Evolutionary conservation across 306 rosid genomes (phyloP).

Genomic region (Lablab purpureus): DNA sequence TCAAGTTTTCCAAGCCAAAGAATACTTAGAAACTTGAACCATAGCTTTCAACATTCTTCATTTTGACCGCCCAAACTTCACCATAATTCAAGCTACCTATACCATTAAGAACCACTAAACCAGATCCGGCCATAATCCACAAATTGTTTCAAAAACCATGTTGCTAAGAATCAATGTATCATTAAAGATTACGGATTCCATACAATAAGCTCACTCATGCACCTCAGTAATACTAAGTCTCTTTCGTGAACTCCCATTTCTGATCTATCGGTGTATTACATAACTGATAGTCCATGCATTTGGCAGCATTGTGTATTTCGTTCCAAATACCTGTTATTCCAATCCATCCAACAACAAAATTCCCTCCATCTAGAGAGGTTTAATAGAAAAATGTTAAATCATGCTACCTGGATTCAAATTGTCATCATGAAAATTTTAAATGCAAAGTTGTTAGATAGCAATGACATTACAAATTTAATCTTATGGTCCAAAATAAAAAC

Average conservation of each 20-base stretch:
- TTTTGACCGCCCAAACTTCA: too few relatives aligned
- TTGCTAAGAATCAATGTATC: neutral
- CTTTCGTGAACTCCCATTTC: neutral
- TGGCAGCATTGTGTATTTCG: neutral
- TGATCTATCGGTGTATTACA: slow-evolving; percentile 13
- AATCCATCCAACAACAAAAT: neutral
- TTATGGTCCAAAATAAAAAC: neutral
- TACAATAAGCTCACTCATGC: neutral
- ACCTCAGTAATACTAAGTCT: neutral
- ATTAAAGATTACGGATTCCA: neutral
- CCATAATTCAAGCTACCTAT: too few relatives aligned
- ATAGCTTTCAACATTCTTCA: too few relatives aligned
- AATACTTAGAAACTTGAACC: too few relatives aligned
- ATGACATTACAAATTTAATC: neutral
- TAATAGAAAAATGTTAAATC: neutral
- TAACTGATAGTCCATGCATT: neutral
- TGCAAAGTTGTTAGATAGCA: slow-evolving; percentile 4
- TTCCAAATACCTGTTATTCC: slow-evolving; percentile 1
- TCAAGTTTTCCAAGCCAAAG: too few relatives aligned
- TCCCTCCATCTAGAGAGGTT: slow-evolving; percentile 5
- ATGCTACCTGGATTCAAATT: neutral
- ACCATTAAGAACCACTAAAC: neutral
- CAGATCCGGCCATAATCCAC: neutral
- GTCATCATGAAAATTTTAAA: neutral
- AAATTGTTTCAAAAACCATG: neutral